These are phyloP conservation scores for Cupressus sempervirens DNA, from an alignment of 75 land plant genomes.

Conservation along the genomic window DNA sequence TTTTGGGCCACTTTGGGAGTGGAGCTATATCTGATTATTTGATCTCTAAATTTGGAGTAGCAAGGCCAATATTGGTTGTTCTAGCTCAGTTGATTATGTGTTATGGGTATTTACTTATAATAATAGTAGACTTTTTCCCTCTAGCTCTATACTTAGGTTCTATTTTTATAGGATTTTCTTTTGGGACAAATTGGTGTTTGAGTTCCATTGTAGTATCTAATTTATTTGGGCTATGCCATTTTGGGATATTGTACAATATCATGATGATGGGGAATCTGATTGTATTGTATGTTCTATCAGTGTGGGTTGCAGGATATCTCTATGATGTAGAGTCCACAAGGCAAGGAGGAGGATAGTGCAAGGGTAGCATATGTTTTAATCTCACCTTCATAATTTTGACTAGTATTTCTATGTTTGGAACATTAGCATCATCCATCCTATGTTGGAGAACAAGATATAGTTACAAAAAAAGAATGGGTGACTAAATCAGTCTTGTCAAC, in stretches of 20 bases:
- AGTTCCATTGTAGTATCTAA: slow-evolving; percentile 22
- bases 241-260: slow-evolving; percentile 28
- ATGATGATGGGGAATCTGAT: not conserved
- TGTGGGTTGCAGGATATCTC: too few species aligned
- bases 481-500: too few species aligned
- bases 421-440: too few species aligned
- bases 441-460: too few species aligned
- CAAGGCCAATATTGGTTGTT: slow-evolving; percentile 17
- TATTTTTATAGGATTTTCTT: slow-evolving; percentile 22
- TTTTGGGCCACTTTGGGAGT: slow-evolving; percentile 22
- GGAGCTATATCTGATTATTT: slow-evolving; percentile 17
- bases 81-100: not conserved
- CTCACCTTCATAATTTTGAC: too few species aligned
- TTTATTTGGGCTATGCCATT: slow-evolving; percentile 25
- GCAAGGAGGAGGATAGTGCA: too few species aligned
- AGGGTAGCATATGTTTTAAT: too few species aligned
- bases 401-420: not conserved
- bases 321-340: too few species aligned
- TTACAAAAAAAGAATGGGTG: too few species aligned
- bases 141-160: slow-evolving; percentile 20
- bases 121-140: not conserved
- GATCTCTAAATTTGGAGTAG: slow-evolving; percentile 1
- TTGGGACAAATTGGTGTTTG: slow-evolving; percentile 27
- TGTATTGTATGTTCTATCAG: too few species aligned
- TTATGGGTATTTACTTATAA: slow-evolving; percentile 14